Conservation (phyloP, 2,329 filamentous ascomycete genomes). For the Pseudopithomyces chartarum region DNA sequence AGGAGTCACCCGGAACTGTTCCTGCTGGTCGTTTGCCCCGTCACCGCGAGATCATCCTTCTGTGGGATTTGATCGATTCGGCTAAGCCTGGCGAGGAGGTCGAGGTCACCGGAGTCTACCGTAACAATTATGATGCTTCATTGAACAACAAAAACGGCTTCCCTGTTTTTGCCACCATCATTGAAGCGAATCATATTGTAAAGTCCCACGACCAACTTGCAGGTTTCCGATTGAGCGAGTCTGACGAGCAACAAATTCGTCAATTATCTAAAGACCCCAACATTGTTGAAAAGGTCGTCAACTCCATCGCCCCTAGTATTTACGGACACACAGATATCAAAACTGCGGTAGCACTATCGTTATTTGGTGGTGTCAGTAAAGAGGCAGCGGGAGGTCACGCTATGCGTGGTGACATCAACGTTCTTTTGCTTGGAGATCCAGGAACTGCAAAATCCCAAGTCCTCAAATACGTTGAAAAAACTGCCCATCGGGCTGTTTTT, state of each 20-base stretch:
- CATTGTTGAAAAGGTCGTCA: slow-evolving; percentile 90
- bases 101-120: slow-evolving; percentile 94
- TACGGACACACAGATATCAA: slow-evolving; percentile 98
- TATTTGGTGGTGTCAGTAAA: slow-evolving; percentile 95
- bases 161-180: slow-evolving; percentile 95
- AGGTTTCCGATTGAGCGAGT: slow-evolving; percentile 91
- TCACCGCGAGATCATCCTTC: slow-evolving; percentile 89
- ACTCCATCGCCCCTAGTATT: slow-evolving; percentile 94
- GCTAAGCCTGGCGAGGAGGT: slow-evolving; percentile 98
- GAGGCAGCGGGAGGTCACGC: slow-evolving; percentile 84
- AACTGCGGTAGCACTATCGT: slow-evolving; percentile 89
- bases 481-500: slow-evolving; percentile 94
- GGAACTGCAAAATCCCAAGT: slow-evolving; percentile 98
- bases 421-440: slow-evolving; percentile 92
- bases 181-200: slow-evolving; percentile 96
- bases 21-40: slow-evolving; percentile 93
- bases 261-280: slow-evolving; percentile 85
- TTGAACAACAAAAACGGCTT: slow-evolving; percentile 99
- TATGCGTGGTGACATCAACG: slow-evolving; percentile 97
- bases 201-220: slow-evolving; percentile 98
- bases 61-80: slow-evolving; percentile 96
- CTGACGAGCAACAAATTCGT: slow-evolving; percentile 91
- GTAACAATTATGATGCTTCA: slow-evolving; percentile 97
- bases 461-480: slow-evolving; percentile 97
- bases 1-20: slow-evolving; percentile 96